Evolutionary conservation across 441 rosid species (phyloP), one percentile per base, ranked within the genome.

Genomic region (Kokia cookei): DNA sequence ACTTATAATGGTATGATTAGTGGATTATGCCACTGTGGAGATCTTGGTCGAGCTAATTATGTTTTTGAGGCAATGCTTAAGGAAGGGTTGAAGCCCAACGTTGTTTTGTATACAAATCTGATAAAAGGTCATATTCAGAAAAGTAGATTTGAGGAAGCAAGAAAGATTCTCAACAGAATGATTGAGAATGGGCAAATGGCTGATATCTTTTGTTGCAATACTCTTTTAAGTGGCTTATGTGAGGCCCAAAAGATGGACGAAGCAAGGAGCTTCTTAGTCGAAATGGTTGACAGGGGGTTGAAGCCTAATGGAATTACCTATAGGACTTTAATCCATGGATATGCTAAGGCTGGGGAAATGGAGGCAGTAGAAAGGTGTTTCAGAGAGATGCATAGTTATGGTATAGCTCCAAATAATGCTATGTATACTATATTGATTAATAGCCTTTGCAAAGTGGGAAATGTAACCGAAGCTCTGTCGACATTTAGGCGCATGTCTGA

Each of bases 171-270:
- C 17, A 81, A 84, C 72, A 78, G 76, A 78, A 91, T 94, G 97
- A 82, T 81, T 74, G 87, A 77, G 50, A 78, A 76, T 63, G 90
- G 96, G 71, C 76, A 87, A 71, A 32, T 75, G 53, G 94, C 96
- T 47, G 97, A 94, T 75, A 84, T 83, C 4, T 84, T 87, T 75
- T 91, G 96, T 81, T 94, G 88, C 73, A 91, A 92, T 79, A 82
- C 90, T 43, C 76, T 89, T 58, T 90, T 94, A 76, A 83, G 80
- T 78, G 98, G 95, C 65, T 88, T 91, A 64, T 90, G 95, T 84
- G 87, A 90, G 82, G 92, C 97, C 72, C 83, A 80, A 73, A 85
- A 78, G 78, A 85, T 92, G 92, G 92, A 89, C n/a, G 93, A 90
- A 78, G 97, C 97, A 24, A 85, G 77, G 82, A 75, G 24, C 65